A percentile compares a stretch with the other conserved stretches of the same genome.
These are phyloP conservation scores for Hemerocallis citrina DNA, from an alignment of 106 monocot species.

Conservation along the genomic window DNA sequence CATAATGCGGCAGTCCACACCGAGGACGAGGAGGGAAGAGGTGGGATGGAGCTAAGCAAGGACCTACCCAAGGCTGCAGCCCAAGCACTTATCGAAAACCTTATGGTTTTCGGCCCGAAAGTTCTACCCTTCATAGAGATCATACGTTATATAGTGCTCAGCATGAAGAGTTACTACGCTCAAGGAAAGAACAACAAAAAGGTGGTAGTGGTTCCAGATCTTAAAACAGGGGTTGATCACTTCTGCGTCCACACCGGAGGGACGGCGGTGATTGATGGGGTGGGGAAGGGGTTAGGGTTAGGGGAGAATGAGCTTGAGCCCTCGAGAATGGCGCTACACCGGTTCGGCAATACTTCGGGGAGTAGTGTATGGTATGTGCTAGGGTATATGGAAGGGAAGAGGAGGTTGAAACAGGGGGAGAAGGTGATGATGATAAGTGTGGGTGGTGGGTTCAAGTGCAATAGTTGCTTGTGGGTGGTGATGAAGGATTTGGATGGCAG, in stretches of 20 bases:
- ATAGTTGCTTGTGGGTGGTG: slow-evolving; percentile 72
- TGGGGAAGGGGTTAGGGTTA: slow-evolving; percentile 54
- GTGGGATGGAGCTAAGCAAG: slow-evolving; percentile 16
- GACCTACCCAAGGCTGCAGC: slow-evolving; percentile 13
- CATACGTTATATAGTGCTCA: slow-evolving; percentile 6
- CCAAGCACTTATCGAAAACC: slow-evolving; percentile 6
- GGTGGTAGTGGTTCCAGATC: slow-evolving; percentile 13
- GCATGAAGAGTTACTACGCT: background rate
- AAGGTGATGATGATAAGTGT: slow-evolving; percentile 74
- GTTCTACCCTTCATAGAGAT: slow-evolving; percentile 47
- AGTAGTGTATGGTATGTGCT: slow-evolving; percentile 94
- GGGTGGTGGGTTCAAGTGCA: slow-evolving; percentile 91
- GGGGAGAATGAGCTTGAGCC: slow-evolving; percentile 61
- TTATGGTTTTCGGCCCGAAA: background rate
- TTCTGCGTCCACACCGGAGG: slow-evolving; percentile 94
- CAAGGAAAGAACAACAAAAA: background rate
- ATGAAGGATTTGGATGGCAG: slow-evolving; percentile 32
- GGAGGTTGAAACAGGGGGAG: slow-evolving; percentile 41
- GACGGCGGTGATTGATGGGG: slow-evolving; percentile 77
- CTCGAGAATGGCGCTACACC: slow-evolving; percentile 86
- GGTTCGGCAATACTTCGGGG: slow-evolving; percentile 91
- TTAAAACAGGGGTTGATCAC: slow-evolving; percentile 56
- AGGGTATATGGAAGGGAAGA: slow-evolving; percentile 84
- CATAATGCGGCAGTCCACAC: slow-evolving; percentile 11
- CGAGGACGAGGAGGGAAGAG: slow-evolving; percentile 1